Conservation (phyloP, 345 rosid genomes). For the Turnera subulata region DNA sequence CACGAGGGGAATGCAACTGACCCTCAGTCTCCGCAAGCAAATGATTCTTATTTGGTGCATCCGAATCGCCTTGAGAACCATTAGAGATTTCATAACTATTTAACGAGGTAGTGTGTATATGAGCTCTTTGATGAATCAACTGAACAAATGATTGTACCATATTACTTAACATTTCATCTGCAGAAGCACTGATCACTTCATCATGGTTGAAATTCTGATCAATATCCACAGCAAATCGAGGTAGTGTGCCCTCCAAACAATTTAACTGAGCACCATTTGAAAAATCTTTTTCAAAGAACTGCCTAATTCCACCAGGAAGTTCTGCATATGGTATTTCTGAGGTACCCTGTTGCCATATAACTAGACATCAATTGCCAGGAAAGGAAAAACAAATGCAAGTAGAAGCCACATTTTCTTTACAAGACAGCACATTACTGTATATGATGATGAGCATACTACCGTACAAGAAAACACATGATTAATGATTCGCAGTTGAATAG, state of each 20-base stretch:
- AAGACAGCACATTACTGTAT: not conserved
- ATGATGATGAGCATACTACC: too few species aligned
- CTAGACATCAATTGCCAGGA: not conserved
- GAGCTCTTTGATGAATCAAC: slow-evolving; percentile 59
- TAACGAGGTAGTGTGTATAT: slow-evolving; percentile 26
- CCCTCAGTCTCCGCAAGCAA: slow-evolving; percentile 24
- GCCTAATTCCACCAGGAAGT: slow-evolving; percentile 59
- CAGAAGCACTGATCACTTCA: slow-evolving; percentile 53
- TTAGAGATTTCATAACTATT: slow-evolving; percentile 29
- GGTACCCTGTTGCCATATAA: slow-evolving; percentile 63
- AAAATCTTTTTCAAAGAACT: slow-evolving; percentile 59
- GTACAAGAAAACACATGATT: too few species aligned
- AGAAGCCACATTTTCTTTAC: not conserved
- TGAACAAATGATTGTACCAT: slow-evolving; percentile 58
- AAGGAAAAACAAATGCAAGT: not conserved
- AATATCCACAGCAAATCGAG: slow-evolving; percentile 58
- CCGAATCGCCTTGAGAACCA: slow-evolving; percentile 19
- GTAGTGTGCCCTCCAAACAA: slow-evolving; percentile 43
- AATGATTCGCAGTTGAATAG: too few species aligned
- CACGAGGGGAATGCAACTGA: slow-evolving; percentile 29
- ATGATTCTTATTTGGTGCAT: slow-evolving; percentile 17
- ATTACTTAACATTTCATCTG: slow-evolving; percentile 60
- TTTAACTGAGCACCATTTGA: slow-evolving; percentile 39
- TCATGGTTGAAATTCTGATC: slow-evolving; percentile 50
- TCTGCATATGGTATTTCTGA: slow-evolving; percentile 56